Evolutionary conservation across 768 basidiomycete genomes (phyloP).

Genomic region (Wakefieldia striispora): DNA sequence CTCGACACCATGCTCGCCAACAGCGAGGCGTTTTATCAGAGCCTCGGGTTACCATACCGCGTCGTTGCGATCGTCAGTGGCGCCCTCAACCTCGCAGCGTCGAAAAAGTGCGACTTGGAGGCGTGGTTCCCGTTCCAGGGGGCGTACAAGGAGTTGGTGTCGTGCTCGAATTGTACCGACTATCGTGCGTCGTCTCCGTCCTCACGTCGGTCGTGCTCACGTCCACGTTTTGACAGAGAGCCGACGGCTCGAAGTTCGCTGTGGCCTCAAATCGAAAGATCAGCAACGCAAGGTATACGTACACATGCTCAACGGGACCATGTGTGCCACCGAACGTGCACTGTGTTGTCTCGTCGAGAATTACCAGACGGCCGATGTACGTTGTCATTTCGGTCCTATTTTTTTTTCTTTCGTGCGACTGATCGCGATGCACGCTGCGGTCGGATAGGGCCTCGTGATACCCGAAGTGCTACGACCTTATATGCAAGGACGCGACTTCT

Average conservation of each 20-base stretch:
- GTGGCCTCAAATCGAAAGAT: conserved; percentile 88
- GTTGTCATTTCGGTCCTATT: conserved; percentile 17
- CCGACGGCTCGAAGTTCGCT: conserved; percentile 88
- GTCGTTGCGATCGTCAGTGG: conserved; percentile 95
- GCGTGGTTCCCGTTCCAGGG: conserved; percentile 99
- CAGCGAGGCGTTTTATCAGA: conserved; percentile 95
- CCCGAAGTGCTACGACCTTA: conserved; percentile 91
- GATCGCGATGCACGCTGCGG: neutral
- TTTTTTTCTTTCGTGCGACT: neutral
- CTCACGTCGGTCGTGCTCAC: neutral
- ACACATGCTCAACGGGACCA: conserved; percentile 98
- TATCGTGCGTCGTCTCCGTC: conserved; percentile 69
- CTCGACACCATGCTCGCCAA: conserved; percentile 88
- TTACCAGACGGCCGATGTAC: conserved; percentile 91
- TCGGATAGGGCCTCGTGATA: conserved; percentile 77
- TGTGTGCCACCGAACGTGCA: conserved; percentile 96
- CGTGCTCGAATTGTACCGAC: conserved; percentile 98
- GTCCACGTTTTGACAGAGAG: conserved; percentile 56
- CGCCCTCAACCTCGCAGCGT: conserved; percentile 93
- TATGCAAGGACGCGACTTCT: conserved; percentile 92
- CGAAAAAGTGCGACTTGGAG: conserved; percentile 97
- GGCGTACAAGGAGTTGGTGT: conserved; percentile 95
- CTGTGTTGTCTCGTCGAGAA: conserved; percentile 98
- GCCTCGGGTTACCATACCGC: conserved; percentile 87
- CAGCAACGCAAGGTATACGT: conserved; percentile 92